Evolutionary conservation across 257 asterid genomes (phyloP), one percentile per base, ranked within the genome.

Genomic region (Cruciata laevipes): DNA sequence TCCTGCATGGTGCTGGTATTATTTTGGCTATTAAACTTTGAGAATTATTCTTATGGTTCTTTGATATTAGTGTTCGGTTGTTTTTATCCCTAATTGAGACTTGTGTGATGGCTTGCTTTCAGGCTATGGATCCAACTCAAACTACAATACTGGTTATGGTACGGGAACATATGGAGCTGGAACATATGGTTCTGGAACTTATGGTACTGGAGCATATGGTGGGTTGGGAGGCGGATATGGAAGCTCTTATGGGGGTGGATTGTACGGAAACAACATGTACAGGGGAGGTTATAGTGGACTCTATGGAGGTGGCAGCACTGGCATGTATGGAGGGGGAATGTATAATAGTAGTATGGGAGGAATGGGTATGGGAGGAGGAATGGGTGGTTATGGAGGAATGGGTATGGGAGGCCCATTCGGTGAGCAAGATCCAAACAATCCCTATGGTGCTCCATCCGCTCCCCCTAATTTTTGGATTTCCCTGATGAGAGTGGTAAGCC

Each of bases 381-480:
- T 75, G 80, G 73, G 80, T 23, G 69, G 75, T 42, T 66, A 66
- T 33, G 73, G 78, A 10, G 73, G 78, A 6, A 69, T 72, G 72
- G 83, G 78, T 0, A 85, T 83, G 95, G 96, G 92, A 17, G 92
- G 83, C 35, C 94, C 95, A 42, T 76, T 31, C 37, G 97, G 99
- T 40, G 95, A 84, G 21, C 93, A 83, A 75, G 99, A 94, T 73
- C 99, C 98, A n/a, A 90, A 93, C 80, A 85, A 88, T 71, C 98
- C 97, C 5, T 90, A 72, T 78, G 98, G 98, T 67, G 78, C 86
- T 69, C 95, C 97, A 63, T 31, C 96, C 69, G 77, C 94, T 69
- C 99, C 99, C 33, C 99, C 99, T 31, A 69, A 73, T 67, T 90
- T 94, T 75, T 90, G 97, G 99, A 35, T 94, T 65, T 94, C 99